phyloP scores from a whole-genome alignment of 2,329 filamentous ascomycete species.

The Colletotrichum liaoningense region DNA sequence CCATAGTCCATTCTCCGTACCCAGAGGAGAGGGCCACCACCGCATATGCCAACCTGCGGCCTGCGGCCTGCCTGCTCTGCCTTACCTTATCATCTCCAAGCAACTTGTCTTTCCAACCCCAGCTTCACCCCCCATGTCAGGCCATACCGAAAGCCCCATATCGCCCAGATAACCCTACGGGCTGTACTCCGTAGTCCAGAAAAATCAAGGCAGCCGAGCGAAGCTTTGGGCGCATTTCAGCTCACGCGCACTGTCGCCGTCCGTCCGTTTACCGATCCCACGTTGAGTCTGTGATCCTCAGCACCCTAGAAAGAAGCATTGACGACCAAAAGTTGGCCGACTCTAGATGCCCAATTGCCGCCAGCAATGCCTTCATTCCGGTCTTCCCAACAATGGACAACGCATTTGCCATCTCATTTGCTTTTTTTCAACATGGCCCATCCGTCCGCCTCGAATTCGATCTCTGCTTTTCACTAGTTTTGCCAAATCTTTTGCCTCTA shows the following conservation, averaged over 20 bases:
- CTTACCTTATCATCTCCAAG: constrained; percentile 14
- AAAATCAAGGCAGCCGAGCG: constrained; percentile 9
- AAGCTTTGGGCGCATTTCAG: constrained; percentile 8
- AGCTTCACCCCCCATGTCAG: constrained; percentile 3
- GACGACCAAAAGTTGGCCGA: constrained; percentile 13
- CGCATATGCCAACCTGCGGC: neutral
- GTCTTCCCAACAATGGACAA: constrained; percentile 29
- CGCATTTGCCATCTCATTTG: constrained; percentile 23
- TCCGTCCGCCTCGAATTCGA: neutral
- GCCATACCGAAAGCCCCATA: constrained; percentile 7
- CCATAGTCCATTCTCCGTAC: no score
- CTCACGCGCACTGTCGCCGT: constrained; percentile 17
- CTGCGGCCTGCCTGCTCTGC: neutral
- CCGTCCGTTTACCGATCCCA: constrained; percentile 28
- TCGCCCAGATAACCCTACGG: constrained; percentile 19
- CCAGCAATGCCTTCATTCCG: neutral
- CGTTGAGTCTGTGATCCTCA: constrained; percentile 28
- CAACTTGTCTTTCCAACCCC: constrained; percentile 6
- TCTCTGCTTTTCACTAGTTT: neutral
- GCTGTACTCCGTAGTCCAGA: constrained; percentile 8
- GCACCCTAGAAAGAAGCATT: constrained; percentile 31
- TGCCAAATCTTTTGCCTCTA: neutral
- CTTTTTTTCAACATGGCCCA: neutral
- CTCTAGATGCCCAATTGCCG: constrained; percentile 13
- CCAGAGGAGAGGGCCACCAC: neutral